Evolutionary conservation across 225 moss, liverwort and hornwort species (phyloP).

Genomic region (Asterella californica): DNA sequence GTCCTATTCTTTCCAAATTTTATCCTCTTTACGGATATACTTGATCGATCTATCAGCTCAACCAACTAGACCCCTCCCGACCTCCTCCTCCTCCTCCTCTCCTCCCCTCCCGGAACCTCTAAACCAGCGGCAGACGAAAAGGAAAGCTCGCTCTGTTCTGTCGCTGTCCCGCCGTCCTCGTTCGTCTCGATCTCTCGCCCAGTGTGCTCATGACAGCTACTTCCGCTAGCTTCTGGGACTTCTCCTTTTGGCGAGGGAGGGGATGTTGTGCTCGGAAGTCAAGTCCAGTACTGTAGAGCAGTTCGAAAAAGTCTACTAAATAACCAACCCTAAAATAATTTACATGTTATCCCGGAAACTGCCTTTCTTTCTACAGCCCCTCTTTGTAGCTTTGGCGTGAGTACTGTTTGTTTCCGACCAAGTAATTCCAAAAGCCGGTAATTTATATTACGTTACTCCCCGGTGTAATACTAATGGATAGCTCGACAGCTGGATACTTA

Average conservation of each 20-base stretch:
- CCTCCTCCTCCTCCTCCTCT: not conserved
- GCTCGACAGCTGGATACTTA: not conserved
- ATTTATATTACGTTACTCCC: not conserved
- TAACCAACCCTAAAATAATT: not conserved
- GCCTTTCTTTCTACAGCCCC: not conserved
- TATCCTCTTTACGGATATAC: not conserved
- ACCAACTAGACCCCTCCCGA: too few species aligned
- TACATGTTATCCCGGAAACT: not conserved
- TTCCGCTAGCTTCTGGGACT: not conserved
- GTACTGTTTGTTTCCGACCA: slow-evolving; percentile 14
- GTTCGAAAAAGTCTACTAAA: not conserved
- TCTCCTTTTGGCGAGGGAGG: not conserved
- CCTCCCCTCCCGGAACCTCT: not conserved
- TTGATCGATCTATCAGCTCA: too few species aligned
- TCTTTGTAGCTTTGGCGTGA: not conserved
- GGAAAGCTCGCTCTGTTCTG: not conserved
- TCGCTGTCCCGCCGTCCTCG: not conserved
- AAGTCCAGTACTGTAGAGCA: not conserved
- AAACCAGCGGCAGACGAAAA: not conserved
- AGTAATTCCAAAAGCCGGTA: slow-evolving; percentile 19
- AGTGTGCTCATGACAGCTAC: not conserved
- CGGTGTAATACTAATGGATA: not conserved
- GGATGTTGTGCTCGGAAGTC: not conserved
- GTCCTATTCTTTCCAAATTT: not conserved
- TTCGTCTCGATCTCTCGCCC: not conserved